Evolutionary conservation across 352 stramenopile genomes (phyloP), one percentile per base, ranked within the genome.

Genomic region (Plasmopara viticola): DNA sequence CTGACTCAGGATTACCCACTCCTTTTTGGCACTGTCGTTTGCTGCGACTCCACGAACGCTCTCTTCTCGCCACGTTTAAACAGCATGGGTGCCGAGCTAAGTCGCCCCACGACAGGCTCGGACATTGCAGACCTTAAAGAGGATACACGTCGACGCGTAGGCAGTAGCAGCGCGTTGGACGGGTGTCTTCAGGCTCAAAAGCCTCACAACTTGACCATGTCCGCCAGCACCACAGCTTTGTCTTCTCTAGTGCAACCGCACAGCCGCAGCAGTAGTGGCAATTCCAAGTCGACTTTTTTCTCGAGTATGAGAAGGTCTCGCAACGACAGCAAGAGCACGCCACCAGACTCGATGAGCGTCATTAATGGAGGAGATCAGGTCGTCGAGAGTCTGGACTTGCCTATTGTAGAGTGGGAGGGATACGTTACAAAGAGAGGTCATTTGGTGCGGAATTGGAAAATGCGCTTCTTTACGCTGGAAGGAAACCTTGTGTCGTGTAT

Each of bases 401-500:
- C 84, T 17, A 90, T 89, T 18, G 78, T 91, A 29, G 84, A 95
- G 56, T 95, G 84, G 84, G 84, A 95, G 65, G 84, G 84, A 35
- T 95, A 93, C 56, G 84, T 92, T n/a, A 90, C 80, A n/a, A 95
- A 95, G 63, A 71, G 83, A 33, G 83, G 84, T 0, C 82, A 95
- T 48, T 63, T 95, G 34, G 82, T 95, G 53, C 77, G 83, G 44
- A 93, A 95, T 62, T 95, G 84, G 84, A 95, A 93, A 50, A 76
- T 78, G 58, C 72, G 84, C 12, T 95, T 91, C 47, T 95, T 95
- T 62, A 93, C 83, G 31, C 61, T 95, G 15, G 84, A 95, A 34
- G 83, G 82, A 41, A 95, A 90, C 55, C 66, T 89, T 43, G 52
- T 95, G 33, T 95, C 82, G 28, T 95, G 75, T 86, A 69, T 28